Conservation (phyloP, 768 basidiomycete genomes). For the Kwoniella sp. region DNA sequence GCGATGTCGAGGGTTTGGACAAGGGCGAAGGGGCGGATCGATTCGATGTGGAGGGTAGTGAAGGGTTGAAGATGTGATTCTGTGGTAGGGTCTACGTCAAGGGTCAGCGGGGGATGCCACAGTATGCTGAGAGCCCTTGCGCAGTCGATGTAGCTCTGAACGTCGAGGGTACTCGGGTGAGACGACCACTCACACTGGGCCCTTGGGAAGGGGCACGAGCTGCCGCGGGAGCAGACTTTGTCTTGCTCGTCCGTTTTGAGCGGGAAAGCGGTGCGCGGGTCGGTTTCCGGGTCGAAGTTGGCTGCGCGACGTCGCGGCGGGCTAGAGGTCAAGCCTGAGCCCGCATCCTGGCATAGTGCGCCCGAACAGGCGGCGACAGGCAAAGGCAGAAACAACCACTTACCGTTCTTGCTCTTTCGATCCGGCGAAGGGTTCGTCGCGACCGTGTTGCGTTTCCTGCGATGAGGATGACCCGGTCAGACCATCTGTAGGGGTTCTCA, state of each 20-base stretch:
- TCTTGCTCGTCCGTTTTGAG: background rate
- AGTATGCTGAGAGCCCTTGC: too few species aligned
- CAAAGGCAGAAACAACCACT: background rate
- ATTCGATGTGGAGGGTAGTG: slow-evolving; percentile 58
- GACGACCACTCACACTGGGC: slow-evolving; percentile 28
- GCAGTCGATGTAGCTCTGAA: too few species aligned
- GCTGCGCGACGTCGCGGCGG: slow-evolving; percentile 8
- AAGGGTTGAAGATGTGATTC: slow-evolving; percentile 61
- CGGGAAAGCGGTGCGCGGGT: too few species aligned
- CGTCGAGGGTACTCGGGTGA: background rate
- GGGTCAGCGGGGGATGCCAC: too few species aligned
- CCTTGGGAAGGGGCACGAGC: slow-evolving; percentile 7
- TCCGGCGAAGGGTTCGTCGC: slow-evolving; percentile 4
- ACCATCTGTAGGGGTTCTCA: background rate
- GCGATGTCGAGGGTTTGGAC: background rate
- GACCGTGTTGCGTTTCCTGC: slow-evolving; percentile 15
- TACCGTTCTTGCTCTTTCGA: slow-evolving; percentile 17
- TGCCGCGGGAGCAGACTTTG: background rate
- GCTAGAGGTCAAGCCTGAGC: slow-evolving; percentile 10
- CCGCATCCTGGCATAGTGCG: too few species aligned
- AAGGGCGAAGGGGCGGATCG: slow-evolving; percentile 69
- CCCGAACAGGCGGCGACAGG: background rate
- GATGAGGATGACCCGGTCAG: background rate
- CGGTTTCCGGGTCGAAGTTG: slow-evolving; percentile 9
- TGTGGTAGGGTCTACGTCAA: slow-evolving; percentile 24